Percentiles rank a stretch among this genome's conserved stretches.
Evolutionary conservation across 352 stramenopile genomes (phyloP).

Genomic region (Phytophthora tubulina): DNA sequence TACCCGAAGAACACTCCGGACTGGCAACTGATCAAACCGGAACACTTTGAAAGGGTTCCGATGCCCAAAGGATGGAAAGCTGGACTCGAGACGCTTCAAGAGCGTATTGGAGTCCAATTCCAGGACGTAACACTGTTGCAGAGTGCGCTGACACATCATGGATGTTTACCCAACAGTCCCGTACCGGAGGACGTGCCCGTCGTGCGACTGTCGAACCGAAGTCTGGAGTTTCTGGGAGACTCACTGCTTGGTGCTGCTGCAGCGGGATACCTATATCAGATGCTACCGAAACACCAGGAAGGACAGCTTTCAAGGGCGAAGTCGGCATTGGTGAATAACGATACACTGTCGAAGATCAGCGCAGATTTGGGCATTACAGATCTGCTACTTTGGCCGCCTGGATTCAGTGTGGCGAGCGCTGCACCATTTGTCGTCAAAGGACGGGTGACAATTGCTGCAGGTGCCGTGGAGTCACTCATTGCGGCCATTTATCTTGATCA

Average conservation of each 20-base stretch:
- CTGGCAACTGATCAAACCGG: conserved; percentile 63
- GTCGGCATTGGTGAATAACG: conserved; percentile 80
- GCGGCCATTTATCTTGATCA: conserved; percentile 82
- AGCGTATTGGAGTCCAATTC: conserved; percentile 71
- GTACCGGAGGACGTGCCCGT: conserved; percentile 53
- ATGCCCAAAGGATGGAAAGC: conserved; percentile 59
- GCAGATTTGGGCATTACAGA: conserved; percentile 64
- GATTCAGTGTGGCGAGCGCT: conserved; percentile 49
- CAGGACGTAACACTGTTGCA: conserved; percentile 64
- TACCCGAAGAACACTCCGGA: conserved; percentile 42
- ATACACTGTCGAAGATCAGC: conserved; percentile 73
- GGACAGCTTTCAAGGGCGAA: conserved; percentile 81
- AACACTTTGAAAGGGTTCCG: conserved; percentile 65
- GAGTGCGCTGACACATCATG: conserved; percentile 81
- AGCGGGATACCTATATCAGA: conserved; percentile 79
- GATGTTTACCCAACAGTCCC: conserved; percentile 56
- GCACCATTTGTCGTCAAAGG: conserved; percentile 56
- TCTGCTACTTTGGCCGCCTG: conserved; percentile 67
- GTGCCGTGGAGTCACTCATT: conserved; percentile 82
- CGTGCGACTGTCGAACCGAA: conserved; percentile 81
- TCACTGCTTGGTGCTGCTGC: conserved; percentile 74
- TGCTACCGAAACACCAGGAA: conserved; percentile 72
- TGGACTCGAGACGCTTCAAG: conserved; percentile 60
- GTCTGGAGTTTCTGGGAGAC: conserved; percentile 86
- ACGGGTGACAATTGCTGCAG: conserved; percentile 75